A percentile compares a stretch with the other conserved stretches of the same genome.
Evolutionary conservation across 257 asterid species (phyloP).

Genomic region (Capsicum rhomboideum): DNA sequence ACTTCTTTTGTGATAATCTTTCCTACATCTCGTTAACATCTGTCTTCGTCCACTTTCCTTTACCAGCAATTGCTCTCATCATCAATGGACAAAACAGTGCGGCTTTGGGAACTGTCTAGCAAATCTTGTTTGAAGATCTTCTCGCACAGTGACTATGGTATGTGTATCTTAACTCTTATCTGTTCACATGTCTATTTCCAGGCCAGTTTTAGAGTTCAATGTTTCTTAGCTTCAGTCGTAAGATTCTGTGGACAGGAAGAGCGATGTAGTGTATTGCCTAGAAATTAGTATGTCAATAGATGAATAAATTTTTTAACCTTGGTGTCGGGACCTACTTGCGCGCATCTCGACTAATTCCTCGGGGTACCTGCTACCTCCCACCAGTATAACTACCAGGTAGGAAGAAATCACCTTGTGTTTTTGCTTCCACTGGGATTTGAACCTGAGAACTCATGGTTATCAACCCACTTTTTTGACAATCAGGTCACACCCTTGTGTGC

Average conservation of each 20-base stretch:
- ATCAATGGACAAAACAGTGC: slow-evolving; percentile 97
- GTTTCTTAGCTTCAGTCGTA: neutral
- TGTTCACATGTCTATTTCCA: neutral
- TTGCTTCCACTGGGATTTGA: neutral
- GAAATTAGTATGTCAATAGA: neutral
- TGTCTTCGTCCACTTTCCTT: neutral
- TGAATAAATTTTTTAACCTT: neutral
- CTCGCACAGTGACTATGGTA: slow-evolving; percentile 95
- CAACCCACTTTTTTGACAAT: neutral
- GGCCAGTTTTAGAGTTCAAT: neutral
- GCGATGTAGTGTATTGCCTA: neutral
- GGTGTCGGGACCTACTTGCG: neutral
- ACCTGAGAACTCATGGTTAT: neutral
- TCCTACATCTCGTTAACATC: neutral
- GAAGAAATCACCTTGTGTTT: neutral
- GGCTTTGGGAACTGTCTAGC: slow-evolving; percentile 85
- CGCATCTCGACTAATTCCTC: neutral
- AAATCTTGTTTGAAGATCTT: slow-evolving; percentile 81
- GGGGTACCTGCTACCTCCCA: neutral
- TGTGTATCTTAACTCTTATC: slow-evolving; percentile 9
- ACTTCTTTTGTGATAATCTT: neutral
- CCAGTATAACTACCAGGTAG: neutral
- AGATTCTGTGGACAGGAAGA: neutral
- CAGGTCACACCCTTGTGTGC: neutral
- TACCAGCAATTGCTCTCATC: slow-evolving; percentile 75